Evolutionary conservation across 2,329 filamentous ascomycete species (phyloP).

Genomic region (Phialophora macrospora): DNA sequence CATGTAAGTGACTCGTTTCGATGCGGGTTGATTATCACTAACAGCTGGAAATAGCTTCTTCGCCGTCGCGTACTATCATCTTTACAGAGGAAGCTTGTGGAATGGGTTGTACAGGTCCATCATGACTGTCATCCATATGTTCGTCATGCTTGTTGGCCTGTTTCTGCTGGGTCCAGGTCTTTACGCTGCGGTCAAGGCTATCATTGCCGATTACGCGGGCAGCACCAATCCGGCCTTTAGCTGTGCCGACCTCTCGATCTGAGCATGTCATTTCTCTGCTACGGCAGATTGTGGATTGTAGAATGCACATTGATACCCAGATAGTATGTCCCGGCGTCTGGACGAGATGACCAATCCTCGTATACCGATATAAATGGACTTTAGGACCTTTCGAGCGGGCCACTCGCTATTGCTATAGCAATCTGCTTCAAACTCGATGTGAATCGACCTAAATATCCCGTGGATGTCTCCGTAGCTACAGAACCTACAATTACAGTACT

Average conservation of each 20-base stretch:
- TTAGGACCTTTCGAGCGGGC: background rate
- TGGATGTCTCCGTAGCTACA: background rate
- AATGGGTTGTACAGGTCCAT: constrained; percentile 44
- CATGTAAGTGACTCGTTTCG: constrained; percentile 41
- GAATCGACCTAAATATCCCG: background rate
- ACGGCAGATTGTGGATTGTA: background rate
- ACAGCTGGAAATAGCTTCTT: constrained; percentile 45
- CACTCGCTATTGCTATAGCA: background rate
- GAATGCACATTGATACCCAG: background rate
- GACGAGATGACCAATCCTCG: background rate
- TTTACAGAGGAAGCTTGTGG: constrained; percentile 51
- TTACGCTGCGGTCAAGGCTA: constrained; percentile 60
- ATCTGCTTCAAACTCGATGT: background rate
- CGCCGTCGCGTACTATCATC: constrained; percentile 55
- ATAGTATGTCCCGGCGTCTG: background rate
- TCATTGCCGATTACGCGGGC: constrained; percentile 57
- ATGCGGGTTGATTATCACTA: background rate
- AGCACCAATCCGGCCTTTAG: constrained; percentile 55
- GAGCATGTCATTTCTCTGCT: background rate
- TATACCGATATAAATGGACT: background rate
- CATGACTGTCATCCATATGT: constrained; percentile 53
- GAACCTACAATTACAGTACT: too few relatives aligned
- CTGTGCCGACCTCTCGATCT: constrained; percentile 57
- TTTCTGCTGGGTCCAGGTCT: constrained; percentile 58
- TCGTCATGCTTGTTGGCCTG: constrained; percentile 54